Percentiles rank a stretch among this genome's conserved stretches.
phyloP scores from a whole-genome alignment of 2,329 filamentous ascomycete genomes.

The Botryotinia calthae region DNA sequence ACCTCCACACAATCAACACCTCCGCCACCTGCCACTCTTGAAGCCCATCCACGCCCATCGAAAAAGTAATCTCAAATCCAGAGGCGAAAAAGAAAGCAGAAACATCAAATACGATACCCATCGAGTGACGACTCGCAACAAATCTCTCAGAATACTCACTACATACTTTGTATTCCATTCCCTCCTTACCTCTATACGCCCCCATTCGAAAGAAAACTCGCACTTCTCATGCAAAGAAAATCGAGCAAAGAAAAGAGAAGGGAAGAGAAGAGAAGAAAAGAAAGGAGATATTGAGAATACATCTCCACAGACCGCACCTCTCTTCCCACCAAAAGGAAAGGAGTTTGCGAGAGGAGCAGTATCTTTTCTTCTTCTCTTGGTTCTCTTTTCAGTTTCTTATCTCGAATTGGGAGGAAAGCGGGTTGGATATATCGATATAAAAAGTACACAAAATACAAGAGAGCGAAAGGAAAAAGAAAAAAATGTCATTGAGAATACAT shows the following conservation, averaged over 20 bases:
- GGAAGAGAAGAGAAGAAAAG: too few species aligned
- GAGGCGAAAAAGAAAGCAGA: neutral
- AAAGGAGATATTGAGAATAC: neutral
- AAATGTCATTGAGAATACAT: neutral
- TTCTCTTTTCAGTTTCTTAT: neutral
- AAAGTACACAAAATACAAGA: neutral
- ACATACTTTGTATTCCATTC: neutral
- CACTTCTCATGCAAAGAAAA: neutral
- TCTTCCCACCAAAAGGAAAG: neutral
- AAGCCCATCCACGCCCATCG: neutral
- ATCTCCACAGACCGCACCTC: neutral
- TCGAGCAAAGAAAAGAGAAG: neutral
- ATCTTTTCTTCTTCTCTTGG: neutral
- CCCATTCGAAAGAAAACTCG: neutral
- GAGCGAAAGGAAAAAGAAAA: neutral
- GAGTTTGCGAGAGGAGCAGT: conserved; percentile 1
- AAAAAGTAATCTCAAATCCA: neutral
- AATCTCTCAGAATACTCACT: neutral
- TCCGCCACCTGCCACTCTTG: neutral
- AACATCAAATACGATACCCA: neutral
- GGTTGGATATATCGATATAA: neutral
- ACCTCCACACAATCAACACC: neutral
- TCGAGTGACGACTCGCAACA: neutral
- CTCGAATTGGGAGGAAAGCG: neutral
- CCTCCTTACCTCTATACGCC: rapidly evolving